Evolutionary conservation across 495 filamentous ascomycete species (phyloP).

Genomic region (Sordaria brevicollis): DNA sequence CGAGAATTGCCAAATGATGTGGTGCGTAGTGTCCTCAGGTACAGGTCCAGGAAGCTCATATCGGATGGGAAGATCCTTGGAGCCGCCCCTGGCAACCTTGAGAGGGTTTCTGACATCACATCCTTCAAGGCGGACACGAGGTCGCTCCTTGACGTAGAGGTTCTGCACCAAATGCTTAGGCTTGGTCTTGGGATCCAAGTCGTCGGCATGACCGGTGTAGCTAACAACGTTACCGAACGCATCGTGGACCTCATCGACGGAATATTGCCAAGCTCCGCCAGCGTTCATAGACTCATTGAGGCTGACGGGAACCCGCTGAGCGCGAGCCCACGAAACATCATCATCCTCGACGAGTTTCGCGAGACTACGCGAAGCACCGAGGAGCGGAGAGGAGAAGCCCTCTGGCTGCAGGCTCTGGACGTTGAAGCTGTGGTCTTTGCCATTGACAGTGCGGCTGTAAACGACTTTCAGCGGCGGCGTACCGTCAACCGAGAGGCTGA

Average conservation of each 20-base stretch:
- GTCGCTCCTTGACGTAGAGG: constrained; percentile 81
- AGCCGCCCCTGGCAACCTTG: constrained; percentile 64
- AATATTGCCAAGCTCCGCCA: constrained; percentile 76
- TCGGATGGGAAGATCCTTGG: constrained; percentile 58
- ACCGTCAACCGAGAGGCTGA: constrained; percentile 72
- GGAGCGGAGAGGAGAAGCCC: constrained; percentile 65
- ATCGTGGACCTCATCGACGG: constrained; percentile 84
- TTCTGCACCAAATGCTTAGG: constrained; percentile 56
- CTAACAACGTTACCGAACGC: constrained; percentile 78
- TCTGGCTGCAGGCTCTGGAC: constrained; percentile 90
- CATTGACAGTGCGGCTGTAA: constrained; percentile 76
- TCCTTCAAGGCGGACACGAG: constrained; percentile 54
- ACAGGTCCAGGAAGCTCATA: constrained; percentile 51
- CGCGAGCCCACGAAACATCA: constrained; percentile 70
- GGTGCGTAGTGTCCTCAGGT: constrained; percentile 45
- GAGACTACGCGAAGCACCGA: constrained; percentile 42
- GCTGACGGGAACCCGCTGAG: constrained; percentile 62
- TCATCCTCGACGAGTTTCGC: constrained; percentile 45
- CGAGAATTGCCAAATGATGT: constrained; percentile 58
- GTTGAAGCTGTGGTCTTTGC: constrained; percentile 61
- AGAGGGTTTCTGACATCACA: constrained; percentile 74
- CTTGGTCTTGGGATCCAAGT: constrained; percentile 50
- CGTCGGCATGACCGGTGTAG: constrained; percentile 58
- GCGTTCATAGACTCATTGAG: constrained; percentile 77
- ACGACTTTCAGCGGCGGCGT: constrained; percentile 86